Base-by-base conservation (phyloP, 257 asterid species). In the Cinchona pubescens region DNA sequence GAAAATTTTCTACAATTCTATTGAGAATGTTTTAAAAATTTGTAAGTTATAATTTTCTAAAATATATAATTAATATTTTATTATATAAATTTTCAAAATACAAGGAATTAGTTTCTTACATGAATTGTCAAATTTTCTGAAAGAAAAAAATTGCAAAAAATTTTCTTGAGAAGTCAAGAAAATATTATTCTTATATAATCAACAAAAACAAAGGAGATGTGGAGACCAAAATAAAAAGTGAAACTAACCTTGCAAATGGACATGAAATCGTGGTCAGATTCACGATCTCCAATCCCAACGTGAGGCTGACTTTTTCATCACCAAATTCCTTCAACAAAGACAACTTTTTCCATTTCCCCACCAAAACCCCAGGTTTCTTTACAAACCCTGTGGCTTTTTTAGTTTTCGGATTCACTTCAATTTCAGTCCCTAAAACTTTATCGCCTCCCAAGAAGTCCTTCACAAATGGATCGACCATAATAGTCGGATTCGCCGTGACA, bases 401-500 rank as follows among this genome's bases (percentile, higher is more conserved):
- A 12, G 97, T 95, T 86, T 81, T 91, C 34, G 93, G 89, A 85
- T 95, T 92, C 79, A 95, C 93, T 79, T 95, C 99, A 66, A 95
- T 95, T 77, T 95, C 98, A 3, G 99, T 95, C 49, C 99, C 99
- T 46, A 95, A 82, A 79, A 95, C 97, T 80, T 87, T 95, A 79
- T 95, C 98, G 1, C 89, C 98, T 0, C 99, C 99, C 82, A 95
- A 79, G 76, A 72, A 95, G 19, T 92, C 99, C 88, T 82, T 95
- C 58, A 86, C 96, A 29, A 95, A 95, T n/a, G 98, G 88, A 79
- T 95, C 98, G 82, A 95, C 99, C 99, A 92, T 95, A 7, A 95
- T 78, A 19, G 90, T 84, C n/a, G 99, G 99, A 74, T 92, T 95
- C 59, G 98, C 98, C 67, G 99, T 95, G 16, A 95, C 88, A 23